phyloP scores from a whole-genome alignment of 1,139 yeast species.

The Tardiomyces depauwii region DNA sequence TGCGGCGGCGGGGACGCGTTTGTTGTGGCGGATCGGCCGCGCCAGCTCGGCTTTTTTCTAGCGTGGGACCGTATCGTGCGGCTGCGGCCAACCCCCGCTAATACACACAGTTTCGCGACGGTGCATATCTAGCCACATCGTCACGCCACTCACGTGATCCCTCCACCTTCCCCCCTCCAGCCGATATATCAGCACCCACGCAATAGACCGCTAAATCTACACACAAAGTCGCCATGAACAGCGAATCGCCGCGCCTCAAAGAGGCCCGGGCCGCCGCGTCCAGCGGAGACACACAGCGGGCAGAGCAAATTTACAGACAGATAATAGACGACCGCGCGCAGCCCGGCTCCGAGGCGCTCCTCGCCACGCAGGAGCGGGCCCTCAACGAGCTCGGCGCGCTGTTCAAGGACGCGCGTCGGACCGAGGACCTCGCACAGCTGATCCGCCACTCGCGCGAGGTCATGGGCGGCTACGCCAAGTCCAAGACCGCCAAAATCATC shows the following conservation, averaged over 20 bases:
- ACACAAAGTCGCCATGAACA: conserved; percentile 5
- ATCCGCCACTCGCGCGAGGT: conserved; percentile 60
- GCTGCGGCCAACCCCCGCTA: too few relatives aligned
- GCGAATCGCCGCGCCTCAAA: conserved; percentile 18
- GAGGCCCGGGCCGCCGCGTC: conserved; percentile 49
- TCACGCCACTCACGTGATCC: too few relatives aligned
- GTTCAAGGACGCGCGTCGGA: conserved; percentile 27
- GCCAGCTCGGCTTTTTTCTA: too few relatives aligned
- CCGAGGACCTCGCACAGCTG: conserved; percentile 45
- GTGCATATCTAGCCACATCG: too few relatives aligned
- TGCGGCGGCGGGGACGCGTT: too few relatives aligned
- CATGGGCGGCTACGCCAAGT: conserved; percentile 71
- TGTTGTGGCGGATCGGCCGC: too few relatives aligned
- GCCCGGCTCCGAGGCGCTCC: conserved; percentile 28
- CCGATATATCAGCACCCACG: too few relatives aligned
- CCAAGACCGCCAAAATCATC: conserved; percentile 84
- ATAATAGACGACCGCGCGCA: conserved; percentile 26
- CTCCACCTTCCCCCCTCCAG: too few relatives aligned
- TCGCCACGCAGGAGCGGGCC: conserved; percentile 28
- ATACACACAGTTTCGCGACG: too few relatives aligned
- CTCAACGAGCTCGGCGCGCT: conserved; percentile 25
- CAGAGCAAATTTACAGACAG: conserved; percentile 45
- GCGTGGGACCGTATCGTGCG: too few relatives aligned
- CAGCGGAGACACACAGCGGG: conserved; percentile 37
- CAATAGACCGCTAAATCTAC: too few relatives aligned